Percentiles rank a stretch among this genome's conserved stretches.
Conservation (phyloP, 768 basidiomycete species). For the Crepidotus variabilis region DNA sequence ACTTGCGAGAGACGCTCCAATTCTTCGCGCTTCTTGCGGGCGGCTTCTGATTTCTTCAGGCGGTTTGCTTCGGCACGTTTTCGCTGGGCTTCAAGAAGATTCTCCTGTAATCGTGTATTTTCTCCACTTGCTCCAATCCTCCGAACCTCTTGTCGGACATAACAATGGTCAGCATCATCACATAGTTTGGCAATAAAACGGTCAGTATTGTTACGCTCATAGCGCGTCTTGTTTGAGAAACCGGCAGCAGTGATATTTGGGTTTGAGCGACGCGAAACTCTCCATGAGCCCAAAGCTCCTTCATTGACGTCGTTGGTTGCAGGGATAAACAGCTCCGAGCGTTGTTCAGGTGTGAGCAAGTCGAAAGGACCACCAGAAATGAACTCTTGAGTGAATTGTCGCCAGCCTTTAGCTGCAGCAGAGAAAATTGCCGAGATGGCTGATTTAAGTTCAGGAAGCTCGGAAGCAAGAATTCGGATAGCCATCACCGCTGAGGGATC, state of each 20-base stretch:
- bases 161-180: constrained; percentile 1
- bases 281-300: constrained; percentile 12
- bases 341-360: constrained; percentile 10
- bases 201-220: constrained; percentile 14
- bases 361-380: constrained; percentile 8
- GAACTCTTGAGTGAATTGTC: constrained; percentile 10
- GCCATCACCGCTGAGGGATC: neutral
- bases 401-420: constrained; percentile 7
- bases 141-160: constrained; percentile 13
- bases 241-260: constrained; percentile 7
- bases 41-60: constrained; percentile 1
- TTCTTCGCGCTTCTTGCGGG: constrained; percentile 6
- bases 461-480: constrained; percentile 3
- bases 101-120: neutral
- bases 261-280: constrained; percentile 1
- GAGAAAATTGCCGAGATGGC: constrained; percentile 5
- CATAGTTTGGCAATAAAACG: constrained; percentile 13
- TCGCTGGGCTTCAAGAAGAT: constrained; percentile 3
- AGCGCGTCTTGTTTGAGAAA: constrained; percentile 10
- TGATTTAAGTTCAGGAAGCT: constrained; percentile 6
- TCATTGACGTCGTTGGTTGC: constrained; percentile 18
- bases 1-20: constrained; percentile 3
- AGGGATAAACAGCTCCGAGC: constrained; percentile 8
- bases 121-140: constrained; percentile 5
- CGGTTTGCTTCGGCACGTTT: neutral